These are phyloP conservation scores for Pythium grandisporangium DNA, from an alignment of 352 stramenopile species.

Conservation along the genomic window DNA sequence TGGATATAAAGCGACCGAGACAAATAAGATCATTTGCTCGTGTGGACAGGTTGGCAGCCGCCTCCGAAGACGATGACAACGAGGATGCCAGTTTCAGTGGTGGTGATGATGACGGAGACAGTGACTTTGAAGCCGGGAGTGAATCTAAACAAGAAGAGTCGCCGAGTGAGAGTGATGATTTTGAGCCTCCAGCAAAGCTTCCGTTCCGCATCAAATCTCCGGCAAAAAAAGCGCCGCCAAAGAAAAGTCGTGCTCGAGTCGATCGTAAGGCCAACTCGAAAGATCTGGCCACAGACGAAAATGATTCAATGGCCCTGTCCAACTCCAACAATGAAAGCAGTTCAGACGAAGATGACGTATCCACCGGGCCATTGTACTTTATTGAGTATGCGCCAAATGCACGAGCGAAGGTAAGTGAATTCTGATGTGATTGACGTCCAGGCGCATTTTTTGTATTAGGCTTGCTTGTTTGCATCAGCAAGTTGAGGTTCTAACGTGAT, in stretches of 20 bases:
- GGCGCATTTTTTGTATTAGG: not conserved
- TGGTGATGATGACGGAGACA: slow-evolving; percentile 16
- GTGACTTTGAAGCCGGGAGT: slow-evolving; percentile 19
- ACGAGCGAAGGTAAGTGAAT: slow-evolving; percentile 30
- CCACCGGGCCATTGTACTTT: slow-evolving; percentile 44
- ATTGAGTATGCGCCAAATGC: slow-evolving; percentile 59
- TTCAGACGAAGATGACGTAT: slow-evolving; percentile 28
- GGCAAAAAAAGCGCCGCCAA: not conserved
- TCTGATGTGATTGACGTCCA: not conserved
- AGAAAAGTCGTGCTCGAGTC: no score
- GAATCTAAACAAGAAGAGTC: slow-evolving; percentile 24
- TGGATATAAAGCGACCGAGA: no score
- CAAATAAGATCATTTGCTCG: no score
- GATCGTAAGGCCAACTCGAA: slow-evolving; percentile 3
- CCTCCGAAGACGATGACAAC: no score
- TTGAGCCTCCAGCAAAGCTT: slow-evolving; percentile 12
- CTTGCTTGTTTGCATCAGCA: slow-evolving; percentile 4
- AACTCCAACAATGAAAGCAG: no score
- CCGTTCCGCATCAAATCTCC: slow-evolving; percentile 10
- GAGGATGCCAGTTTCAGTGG: no score
- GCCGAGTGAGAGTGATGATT: slow-evolving; percentile 21
- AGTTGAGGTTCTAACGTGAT: no score
- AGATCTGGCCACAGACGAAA: not conserved
- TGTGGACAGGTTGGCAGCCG: no score
- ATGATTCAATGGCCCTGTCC: no score